Conservation (phyloP, 257 asterid species). For the Catharanthus roseus region DNA sequence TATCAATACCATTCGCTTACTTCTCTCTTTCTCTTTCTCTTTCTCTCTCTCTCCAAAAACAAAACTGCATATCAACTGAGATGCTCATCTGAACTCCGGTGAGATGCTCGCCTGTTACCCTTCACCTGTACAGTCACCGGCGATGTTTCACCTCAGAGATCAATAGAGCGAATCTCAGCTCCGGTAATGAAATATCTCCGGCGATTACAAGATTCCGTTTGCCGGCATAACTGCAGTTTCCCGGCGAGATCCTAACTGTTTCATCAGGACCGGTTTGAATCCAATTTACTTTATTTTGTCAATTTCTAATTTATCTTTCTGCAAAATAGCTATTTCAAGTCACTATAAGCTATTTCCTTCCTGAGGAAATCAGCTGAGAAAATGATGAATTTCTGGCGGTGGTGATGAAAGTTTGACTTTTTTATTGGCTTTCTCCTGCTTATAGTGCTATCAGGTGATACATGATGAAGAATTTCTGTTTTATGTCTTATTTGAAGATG, state of each 20-base stretch:
- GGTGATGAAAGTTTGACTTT: conserved; percentile 24
- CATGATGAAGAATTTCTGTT: conserved; percentile 17
- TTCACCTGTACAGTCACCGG: conserved; percentile 11
- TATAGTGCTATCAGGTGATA: conserved; percentile 9
- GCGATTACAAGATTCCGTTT: conserved; percentile 8
- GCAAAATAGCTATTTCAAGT: neutral
- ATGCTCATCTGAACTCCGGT: conserved; percentile 11
- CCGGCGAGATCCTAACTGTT: conserved; percentile 17
- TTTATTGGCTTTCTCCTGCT: conserved; percentile 20
- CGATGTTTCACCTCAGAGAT: conserved; percentile 1
- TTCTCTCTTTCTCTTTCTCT: conserved; percentile 1
- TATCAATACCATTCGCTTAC: conserved; percentile 1
- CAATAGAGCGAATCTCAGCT: neutral
- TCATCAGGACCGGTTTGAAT: conserved; percentile 13
- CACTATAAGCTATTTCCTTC: conserved; percentile 8
- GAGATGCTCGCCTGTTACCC: conserved; percentile 17
- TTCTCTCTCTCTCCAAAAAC: conserved; percentile 1
- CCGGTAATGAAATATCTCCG: conserved; percentile 12
- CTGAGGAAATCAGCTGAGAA: conserved; percentile 31
- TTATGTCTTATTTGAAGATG: conserved; percentile 22
- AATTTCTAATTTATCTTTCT: neutral
- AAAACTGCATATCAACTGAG: neutral
- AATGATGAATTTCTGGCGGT: conserved; percentile 18
- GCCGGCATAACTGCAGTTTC: conserved; percentile 11
- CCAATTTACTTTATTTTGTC: conserved; percentile 1